These are phyloP conservation scores for Hericium alpestre DNA, from an alignment of 768 basidiomycete genomes.

Conservation along the genomic window DNA sequence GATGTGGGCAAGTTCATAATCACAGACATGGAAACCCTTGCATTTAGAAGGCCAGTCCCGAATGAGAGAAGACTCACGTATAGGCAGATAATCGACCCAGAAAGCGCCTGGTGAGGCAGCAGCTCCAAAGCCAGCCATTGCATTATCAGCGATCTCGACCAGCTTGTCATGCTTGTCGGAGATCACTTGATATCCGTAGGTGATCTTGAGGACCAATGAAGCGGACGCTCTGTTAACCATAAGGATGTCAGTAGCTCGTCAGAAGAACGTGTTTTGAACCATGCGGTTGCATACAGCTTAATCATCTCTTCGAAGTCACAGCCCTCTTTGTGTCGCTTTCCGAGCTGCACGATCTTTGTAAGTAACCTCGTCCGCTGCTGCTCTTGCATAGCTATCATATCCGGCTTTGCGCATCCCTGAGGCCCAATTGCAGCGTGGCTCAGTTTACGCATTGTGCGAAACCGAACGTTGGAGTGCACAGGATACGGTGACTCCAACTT, in stretches of 20 bases:
- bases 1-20: too few species aligned
- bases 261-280: too few species aligned
- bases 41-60: too few species aligned
- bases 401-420: slow-evolving; percentile 14
- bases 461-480: slow-evolving; percentile 14
- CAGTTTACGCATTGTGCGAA: slow-evolving; percentile 25
- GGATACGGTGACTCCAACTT: not conserved
- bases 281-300: too few species aligned
- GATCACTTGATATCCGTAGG: slow-evolving; percentile 14
- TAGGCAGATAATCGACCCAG: not conserved
- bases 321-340: slow-evolving; percentile 4
- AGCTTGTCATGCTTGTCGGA: slow-evolving; percentile 10
- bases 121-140: slow-evolving; percentile 25
- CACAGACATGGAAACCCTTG: too few species aligned
- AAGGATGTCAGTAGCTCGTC: too few species aligned
- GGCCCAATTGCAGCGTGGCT: slow-evolving; percentile 26
- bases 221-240: slow-evolving; percentile 1
- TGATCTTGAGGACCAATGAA: slow-evolving; percentile 4
- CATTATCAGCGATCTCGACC: slow-evolving; percentile 24
- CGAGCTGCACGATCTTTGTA: slow-evolving; percentile 5
- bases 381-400: slow-evolving; percentile 13
- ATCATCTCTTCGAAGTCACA: slow-evolving; percentile 13
- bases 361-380: slow-evolving; percentile 11
- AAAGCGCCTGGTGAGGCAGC: slow-evolving; percentile 24
- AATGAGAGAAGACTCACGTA: not conserved